Evolutionary conservation across 2,329 filamentous ascomycete genomes (phyloP).

Genomic region (Fusarium agapanthi): DNA sequence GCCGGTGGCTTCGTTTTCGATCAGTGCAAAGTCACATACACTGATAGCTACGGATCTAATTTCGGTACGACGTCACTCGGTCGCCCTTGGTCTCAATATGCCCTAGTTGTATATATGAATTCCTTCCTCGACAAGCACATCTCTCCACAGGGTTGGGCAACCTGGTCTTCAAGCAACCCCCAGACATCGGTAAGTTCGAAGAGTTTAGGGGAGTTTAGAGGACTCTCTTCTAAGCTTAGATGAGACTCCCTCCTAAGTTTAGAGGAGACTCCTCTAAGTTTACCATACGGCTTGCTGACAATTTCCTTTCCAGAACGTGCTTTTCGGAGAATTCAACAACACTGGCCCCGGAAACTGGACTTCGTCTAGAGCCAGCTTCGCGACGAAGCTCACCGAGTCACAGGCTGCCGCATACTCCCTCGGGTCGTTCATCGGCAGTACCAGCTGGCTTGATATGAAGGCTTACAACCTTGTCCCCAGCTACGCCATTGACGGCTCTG

Average conservation of each 20-base stretch:
- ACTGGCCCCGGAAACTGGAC: conserved; percentile 52
- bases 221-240: too few relatives aligned
- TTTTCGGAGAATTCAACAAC: conserved; percentile 68
- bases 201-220: accelerated
- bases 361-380: conserved; percentile 28
- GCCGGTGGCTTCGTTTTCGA: conserved; percentile 48
- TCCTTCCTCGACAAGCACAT: conserved; percentile 54
- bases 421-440: conserved; percentile 31
- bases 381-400: conserved; percentile 32
- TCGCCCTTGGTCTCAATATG: conserved; percentile 56
- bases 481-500: conserved; percentile 14
- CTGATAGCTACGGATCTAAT: conserved; percentile 38
- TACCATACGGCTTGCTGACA: not conserved
- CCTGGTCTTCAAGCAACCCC: conserved; percentile 66
- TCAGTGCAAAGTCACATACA: conserved; percentile 42
- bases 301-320: conserved; percentile 48
- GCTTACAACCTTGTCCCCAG: conserved; percentile 38
- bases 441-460: conserved; percentile 38
- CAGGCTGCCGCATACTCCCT: conserved; percentile 31
- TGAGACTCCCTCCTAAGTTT: too few relatives aligned
- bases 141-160: conserved; percentile 48
- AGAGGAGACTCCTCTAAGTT: not conserved
- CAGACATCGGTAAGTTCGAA: conserved; percentile 51
- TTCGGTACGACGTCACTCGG: conserved; percentile 55
- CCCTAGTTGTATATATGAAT: conserved; percentile 58